Percentiles rank a stretch among this genome's conserved stretches.
These are phyloP conservation scores for Calvatia gigantea DNA, from an alignment of 768 basidiomycete species.

Conservation along the genomic window DNA sequence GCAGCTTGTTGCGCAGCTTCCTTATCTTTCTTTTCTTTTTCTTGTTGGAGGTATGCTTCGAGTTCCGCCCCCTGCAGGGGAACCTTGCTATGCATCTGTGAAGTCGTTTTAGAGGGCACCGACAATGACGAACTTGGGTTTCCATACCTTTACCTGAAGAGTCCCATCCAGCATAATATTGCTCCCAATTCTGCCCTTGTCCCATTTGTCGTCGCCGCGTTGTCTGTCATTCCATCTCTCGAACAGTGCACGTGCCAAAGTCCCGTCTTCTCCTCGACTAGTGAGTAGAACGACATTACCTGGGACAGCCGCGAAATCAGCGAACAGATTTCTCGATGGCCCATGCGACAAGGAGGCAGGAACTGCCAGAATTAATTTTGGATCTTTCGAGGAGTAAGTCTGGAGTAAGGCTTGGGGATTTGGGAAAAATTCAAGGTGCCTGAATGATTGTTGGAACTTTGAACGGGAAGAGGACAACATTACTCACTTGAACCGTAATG, in stretches of 20 bases:
- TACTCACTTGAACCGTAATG: conserved; percentile 82
- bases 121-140: background rate
- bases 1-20: conserved; percentile 86
- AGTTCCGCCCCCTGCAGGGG: conserved; percentile 87
- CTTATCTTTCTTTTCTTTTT: conserved; percentile 74
- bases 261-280: conserved; percentile 71
- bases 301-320: conserved; percentile 77
- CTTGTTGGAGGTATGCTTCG: conserved; percentile 72
- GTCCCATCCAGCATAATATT: conserved; percentile 79
- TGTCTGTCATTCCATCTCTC: conserved; percentile 85
- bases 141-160: conserved; percentile 60
- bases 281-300: conserved; percentile 90
- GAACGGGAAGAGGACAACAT: background rate
- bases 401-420: conserved; percentile 77
- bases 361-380: conserved; percentile 91
- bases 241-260: conserved; percentile 75
- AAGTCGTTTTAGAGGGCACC: background rate
- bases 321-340: conserved; percentile 81
- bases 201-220: conserved; percentile 79
- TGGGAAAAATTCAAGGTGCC: conserved; percentile 90
- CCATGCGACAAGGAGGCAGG: conserved; percentile 93
- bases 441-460: conserved; percentile 27
- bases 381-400: conserved; percentile 80
- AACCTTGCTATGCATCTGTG: conserved; percentile 83
- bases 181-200: conserved; percentile 83